Conservation (phyloP, 2,329 filamentous ascomycete genomes). For the Fusarium bactridioides region DNA sequence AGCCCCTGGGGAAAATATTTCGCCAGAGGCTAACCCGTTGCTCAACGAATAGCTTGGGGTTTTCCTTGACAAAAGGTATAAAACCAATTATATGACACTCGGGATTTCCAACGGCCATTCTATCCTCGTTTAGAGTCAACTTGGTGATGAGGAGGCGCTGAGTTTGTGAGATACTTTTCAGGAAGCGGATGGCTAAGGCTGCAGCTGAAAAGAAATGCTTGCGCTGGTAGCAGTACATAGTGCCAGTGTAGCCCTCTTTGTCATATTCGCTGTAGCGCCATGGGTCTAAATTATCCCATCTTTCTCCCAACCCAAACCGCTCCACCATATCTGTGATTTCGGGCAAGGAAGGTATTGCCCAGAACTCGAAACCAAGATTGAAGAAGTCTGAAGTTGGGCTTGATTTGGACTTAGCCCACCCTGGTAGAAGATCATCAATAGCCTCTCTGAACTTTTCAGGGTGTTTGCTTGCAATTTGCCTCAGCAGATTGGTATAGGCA, state of each 20-base stretch:
- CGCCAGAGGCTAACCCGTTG: not conserved
- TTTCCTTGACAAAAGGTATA: not conserved
- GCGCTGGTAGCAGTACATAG: not conserved
- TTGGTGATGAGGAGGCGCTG: not conserved
- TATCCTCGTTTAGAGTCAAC: not conserved
- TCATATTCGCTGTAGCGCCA: rapidly evolving
- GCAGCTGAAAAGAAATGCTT: slow-evolving; percentile 1
- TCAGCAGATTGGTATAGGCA: not conserved
- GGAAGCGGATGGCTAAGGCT: not conserved
- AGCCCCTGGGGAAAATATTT: not conserved
- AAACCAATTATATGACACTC: not conserved
- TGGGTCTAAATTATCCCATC: rapidly evolving
- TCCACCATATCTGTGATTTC: not conserved
- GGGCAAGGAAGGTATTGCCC: not conserved
- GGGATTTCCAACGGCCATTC: not conserved
- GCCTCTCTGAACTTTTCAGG: not conserved
- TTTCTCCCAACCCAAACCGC: rapidly evolving
- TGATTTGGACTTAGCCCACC: rapidly evolving
- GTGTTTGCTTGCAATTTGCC: not conserved
- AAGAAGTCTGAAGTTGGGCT: not conserved
- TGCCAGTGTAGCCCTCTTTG: not conserved
- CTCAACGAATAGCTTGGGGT: not conserved
- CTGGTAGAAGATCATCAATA: not conserved
- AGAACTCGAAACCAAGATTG: not conserved
- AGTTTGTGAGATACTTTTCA: not conserved